Evolutionary conservation across 768 basidiomycete species (phyloP), one percentile per base, ranked within the genome.

Genomic region (Tephrocybe rancida): DNA sequence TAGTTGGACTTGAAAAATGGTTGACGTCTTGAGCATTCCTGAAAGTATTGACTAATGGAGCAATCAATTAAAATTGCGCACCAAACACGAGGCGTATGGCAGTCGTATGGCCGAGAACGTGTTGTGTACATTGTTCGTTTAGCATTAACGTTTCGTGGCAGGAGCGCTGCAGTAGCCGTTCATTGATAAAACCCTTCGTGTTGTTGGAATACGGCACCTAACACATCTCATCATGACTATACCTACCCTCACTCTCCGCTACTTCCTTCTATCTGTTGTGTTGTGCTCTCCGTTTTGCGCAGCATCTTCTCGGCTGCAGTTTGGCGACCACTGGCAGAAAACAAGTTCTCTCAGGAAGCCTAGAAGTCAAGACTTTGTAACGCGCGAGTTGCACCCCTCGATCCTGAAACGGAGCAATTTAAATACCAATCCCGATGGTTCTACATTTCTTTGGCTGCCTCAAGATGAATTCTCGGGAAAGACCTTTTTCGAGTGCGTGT

Each of bases 401-500:
- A 50, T 62, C 16, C 42, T 47, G 30, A 62, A 62, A 44, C 57
- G 67, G 34, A 64, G 57, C 44, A 62, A 68, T 52, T 53, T 79
- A 26, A 76, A 79, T 51, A 70, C 67, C 22, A 75, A 74, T 35
- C 55, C 75, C 2, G 73, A 84, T 54, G 80, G 76, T 16, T 72
- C 81, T 3, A 75, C 68, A 6, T 84, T 81, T 59, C 62, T 89
- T 5, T 91, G 88, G 88, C 70, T 87, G 13, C 79, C 81, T 10
- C 65, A 88, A 68, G 87, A 88, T 62, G 81, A 79, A 3, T 90
- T 86, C 62, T 75, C 79, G 39, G 88, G 89, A 13, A 59, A 75
- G 48, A 80, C 72, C 0, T 91, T 91, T 68, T 90, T 89, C 64
- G 80, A 89, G 89, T 90, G 74, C 68, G 67, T 67, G 3, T 44